Conservation (phyloP, 1,139 yeast genomes). For the Pichia sorboxylosa region DNA sequence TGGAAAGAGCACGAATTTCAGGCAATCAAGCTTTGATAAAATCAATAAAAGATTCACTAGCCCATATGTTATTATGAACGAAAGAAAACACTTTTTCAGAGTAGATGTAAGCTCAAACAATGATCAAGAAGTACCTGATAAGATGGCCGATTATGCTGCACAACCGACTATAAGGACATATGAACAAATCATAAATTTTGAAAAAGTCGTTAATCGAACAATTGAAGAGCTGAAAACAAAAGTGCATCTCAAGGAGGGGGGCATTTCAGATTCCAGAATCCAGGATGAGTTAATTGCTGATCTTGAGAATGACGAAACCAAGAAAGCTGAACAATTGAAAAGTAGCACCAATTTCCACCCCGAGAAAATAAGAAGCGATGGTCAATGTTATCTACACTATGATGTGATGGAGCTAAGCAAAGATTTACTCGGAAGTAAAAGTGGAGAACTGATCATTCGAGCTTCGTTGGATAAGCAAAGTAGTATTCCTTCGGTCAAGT, state of each 20-base stretch:
- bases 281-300: slow-evolving; percentile 10
- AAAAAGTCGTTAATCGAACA: slow-evolving; percentile 8
- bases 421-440: slow-evolving; percentile 5
- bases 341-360: slow-evolving; percentile 8
- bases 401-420: slow-evolving; percentile 2
- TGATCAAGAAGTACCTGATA: background rate
- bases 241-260: slow-evolving; percentile 9
- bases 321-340: slow-evolving; percentile 4
- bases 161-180: slow-evolving; percentile 5
- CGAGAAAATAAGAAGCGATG: slow-evolving; percentile 6
- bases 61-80: slow-evolving; percentile 12
- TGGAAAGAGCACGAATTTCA: slow-evolving; percentile 10
- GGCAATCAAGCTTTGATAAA: too few species aligned
- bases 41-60: background rate
- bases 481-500: slow-evolving; percentile 2
- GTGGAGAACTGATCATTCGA: slow-evolving; percentile 6
- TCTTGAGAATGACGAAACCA: slow-evolving; percentile 4
- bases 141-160: background rate
- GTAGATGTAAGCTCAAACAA: slow-evolving; percentile 7
- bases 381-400: slow-evolving; percentile 2
- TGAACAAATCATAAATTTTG: slow-evolving; percentile 13
- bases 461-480: slow-evolving; percentile 7
- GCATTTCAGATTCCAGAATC: slow-evolving; percentile 11
- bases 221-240: slow-evolving; percentile 11
- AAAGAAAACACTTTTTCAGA: slow-evolving; percentile 12